A percentile compares a stretch with the other conserved stretches of the same genome.
phyloP scores from a whole-genome alignment of 345 rosid genomes.

The Citrus medica region DNA sequence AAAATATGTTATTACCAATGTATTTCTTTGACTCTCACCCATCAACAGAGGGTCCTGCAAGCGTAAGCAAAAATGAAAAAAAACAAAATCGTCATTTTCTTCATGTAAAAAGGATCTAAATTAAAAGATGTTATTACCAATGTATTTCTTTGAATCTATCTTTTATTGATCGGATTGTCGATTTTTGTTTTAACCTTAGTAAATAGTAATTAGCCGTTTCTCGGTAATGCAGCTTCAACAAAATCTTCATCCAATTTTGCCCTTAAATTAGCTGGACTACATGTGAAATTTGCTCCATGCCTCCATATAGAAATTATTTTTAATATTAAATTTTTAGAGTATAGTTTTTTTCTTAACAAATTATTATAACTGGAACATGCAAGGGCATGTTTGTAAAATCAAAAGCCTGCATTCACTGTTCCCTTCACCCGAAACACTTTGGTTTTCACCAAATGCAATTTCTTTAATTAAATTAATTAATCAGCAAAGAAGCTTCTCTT shows the following conservation, averaged over 20 bases:
- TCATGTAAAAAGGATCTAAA: neutral
- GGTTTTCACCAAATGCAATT: neutral
- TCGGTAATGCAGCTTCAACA: neutral
- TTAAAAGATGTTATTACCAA: neutral
- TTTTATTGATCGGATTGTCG: neutral
- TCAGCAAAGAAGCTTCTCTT: slow-evolving; percentile 24
- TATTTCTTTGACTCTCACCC: no score
- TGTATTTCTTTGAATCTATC: neutral
- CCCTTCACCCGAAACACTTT: slow-evolving; percentile 11
- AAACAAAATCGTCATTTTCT: slow-evolving; percentile 6
- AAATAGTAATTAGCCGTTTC: neutral
- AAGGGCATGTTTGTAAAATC: slow-evolving; percentile 20
- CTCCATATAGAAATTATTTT: neutral
- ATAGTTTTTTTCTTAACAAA: neutral
- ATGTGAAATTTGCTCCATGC: neutral
- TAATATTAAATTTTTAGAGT: neutral
- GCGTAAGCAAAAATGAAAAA: neutral
- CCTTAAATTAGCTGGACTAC: neutral
- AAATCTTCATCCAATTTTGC: neutral
- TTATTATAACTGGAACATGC: neutral
- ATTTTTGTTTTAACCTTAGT: neutral
- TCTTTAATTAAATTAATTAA: slow-evolving; percentile 4
- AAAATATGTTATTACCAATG: no score
- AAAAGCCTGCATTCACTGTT: slow-evolving; percentile 12
- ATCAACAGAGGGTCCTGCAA: neutral